Evolutionary conservation across 306 rosid genomes (phyloP).

Genomic region (Gastrolobium villosum): DNA sequence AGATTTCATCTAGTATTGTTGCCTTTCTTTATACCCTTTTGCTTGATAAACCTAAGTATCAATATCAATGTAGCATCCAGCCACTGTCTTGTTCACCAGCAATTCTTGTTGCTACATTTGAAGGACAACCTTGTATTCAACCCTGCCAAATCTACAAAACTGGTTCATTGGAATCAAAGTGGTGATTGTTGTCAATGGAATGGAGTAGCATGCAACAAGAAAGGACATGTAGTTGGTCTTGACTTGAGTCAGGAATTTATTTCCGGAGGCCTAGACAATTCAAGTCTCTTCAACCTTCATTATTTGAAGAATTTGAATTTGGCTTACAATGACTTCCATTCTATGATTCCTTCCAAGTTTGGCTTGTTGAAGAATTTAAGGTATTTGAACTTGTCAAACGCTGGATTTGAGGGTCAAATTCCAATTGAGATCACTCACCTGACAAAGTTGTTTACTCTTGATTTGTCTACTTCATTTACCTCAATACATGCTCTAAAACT

Average conservation of each 20-base stretch:
- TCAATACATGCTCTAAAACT: too few species aligned
- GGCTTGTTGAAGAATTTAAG: too few species aligned
- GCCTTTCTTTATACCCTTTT: not conserved
- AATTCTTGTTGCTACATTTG: slow-evolving; percentile 17
- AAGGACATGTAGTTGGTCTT: too few species aligned
- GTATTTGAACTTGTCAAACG: too few species aligned
- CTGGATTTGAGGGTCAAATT: too few species aligned
- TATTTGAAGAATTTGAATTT: not conserved
- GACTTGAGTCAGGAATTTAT: too few species aligned
- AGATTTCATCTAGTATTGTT: not conserved
- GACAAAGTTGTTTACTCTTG: too few species aligned
- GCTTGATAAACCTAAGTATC: not conserved
- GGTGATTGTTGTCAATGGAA: slow-evolving; percentile 59
- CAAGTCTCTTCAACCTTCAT: too few species aligned
- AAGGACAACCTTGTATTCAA: slow-evolving; percentile 31
- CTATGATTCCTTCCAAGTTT: not conserved
- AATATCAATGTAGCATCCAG: not conserved
- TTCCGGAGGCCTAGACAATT: too few species aligned
- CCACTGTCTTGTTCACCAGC: slow-evolving; percentile 21
- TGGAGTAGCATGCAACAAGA: slow-evolving; percentile 52
- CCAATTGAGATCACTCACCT: too few species aligned
- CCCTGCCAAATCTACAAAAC: not conserved
- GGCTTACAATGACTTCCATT: slow-evolving; percentile 1
- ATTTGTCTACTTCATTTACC: not conserved
- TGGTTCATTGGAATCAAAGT: slow-evolving; percentile 44